These are phyloP conservation scores for Lepidium campestre DNA, from an alignment of 441 rosid genomes.

Conservation along the genomic window DNA sequence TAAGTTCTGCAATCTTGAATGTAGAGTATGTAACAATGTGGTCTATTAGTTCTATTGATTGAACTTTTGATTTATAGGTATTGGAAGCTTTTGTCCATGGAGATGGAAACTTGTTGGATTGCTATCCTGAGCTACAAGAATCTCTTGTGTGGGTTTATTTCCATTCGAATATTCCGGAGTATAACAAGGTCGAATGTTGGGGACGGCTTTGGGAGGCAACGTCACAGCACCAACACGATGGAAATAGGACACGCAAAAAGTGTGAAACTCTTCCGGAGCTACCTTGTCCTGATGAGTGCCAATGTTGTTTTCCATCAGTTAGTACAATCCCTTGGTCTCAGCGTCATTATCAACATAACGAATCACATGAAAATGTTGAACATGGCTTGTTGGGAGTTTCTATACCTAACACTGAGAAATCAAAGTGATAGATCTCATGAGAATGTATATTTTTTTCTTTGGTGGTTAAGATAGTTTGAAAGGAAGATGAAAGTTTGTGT, in stretches of 20 bases:
- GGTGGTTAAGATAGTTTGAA: neutral
- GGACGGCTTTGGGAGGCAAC: slow-evolving; percentile 60
- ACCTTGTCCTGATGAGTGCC: slow-evolving; percentile 45
- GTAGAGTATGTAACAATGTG: neutral
- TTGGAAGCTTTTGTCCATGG: slow-evolving; percentile 80
- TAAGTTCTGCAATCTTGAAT: neutral
- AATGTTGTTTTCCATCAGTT: slow-evolving; percentile 67
- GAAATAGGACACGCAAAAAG: neutral
- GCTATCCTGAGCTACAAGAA: slow-evolving; percentile 70
- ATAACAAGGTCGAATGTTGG: slow-evolving; percentile 79
- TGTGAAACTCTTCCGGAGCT: slow-evolving; percentile 36
- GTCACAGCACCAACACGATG: slow-evolving; percentile 4
- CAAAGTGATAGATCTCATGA: neutral
- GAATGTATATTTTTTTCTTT: neutral
- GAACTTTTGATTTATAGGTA: slow-evolving; percentile 36
- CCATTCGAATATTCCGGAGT: slow-evolving; percentile 71
- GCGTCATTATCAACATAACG: slow-evolving; percentile 21
- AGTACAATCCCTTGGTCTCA: slow-evolving; percentile 53
- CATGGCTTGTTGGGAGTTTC: slow-evolving; percentile 1
- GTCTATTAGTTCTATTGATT: neutral
- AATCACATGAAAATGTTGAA: neutral
- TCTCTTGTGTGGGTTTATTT: slow-evolving; percentile 83
- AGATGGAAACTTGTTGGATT: slow-evolving; percentile 65
- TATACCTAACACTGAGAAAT: neutral
- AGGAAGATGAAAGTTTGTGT: neutral